Percentiles rank a stretch among this genome's conserved stretches.
Evolutionary conservation across 2,329 filamentous ascomycete species (phyloP).

Genomic region (Endocalyx cinctus): DNA sequence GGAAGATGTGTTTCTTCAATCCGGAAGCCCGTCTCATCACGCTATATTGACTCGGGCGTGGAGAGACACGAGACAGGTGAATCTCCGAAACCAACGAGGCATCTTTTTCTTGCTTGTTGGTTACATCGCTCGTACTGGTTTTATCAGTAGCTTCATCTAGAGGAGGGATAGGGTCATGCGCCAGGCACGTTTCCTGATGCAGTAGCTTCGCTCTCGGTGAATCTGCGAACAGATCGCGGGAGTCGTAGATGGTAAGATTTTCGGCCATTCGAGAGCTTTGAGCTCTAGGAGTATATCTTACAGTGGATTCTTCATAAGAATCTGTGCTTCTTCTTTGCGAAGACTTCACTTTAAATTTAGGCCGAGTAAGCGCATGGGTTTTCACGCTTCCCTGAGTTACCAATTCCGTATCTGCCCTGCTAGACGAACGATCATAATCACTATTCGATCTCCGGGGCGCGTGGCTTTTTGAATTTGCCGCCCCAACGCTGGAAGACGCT

Average conservation of each 20-base stretch:
- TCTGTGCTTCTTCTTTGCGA: slow-evolving; percentile 13
- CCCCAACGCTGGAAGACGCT: slow-evolving; percentile 12
- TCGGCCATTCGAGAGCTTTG: slow-evolving; percentile 9
- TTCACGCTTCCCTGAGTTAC: slow-evolving; percentile 2
- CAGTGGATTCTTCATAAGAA: slow-evolving; percentile 11
- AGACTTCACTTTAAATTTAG: slow-evolving; percentile 19
- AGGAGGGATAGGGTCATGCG: background rate
- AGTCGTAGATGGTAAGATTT: too few species aligned
- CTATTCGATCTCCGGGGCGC: slow-evolving; percentile 8
- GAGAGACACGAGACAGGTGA: too few species aligned
- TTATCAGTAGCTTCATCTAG: too few species aligned
- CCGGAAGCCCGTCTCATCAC: too few species aligned
- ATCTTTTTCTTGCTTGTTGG: too few species aligned
- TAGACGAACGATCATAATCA: slow-evolving; percentile 7
- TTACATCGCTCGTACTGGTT: too few species aligned
- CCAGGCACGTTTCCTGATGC: slow-evolving; percentile 17
- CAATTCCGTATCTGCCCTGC: slow-evolving; percentile 8
- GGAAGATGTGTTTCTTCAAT: too few species aligned
- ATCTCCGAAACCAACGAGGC: too few species aligned
- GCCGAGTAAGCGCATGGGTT: background rate
- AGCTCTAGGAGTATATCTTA: slow-evolving; percentile 18
- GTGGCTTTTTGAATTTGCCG: slow-evolving; percentile 5
- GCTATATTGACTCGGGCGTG: too few species aligned
- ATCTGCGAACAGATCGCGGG: too few species aligned
- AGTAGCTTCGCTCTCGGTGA: slow-evolving; percentile 13